Conservation (phyloP, 2,329 filamentous ascomycete genomes). For the Escovopsis sp. region DNA sequence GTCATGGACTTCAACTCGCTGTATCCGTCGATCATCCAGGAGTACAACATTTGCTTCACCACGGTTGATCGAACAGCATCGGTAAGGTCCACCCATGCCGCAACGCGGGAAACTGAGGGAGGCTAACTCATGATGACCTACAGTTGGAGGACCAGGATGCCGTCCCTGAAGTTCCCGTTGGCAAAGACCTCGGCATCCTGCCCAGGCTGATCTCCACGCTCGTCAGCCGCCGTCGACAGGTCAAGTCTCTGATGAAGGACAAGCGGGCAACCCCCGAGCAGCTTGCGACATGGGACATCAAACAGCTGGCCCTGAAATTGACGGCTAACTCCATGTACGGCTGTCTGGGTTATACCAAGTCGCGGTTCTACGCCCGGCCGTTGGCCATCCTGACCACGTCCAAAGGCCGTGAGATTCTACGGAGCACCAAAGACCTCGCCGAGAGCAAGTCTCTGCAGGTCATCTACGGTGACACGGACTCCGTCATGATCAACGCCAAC, state of each 20-base stretch:
- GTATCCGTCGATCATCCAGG: slow-evolving; percentile 97
- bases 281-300: slow-evolving; percentile 92
- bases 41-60: slow-evolving; percentile 99
- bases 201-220: slow-evolving; percentile 85
- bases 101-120: not conserved
- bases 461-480: slow-evolving; percentile 98
- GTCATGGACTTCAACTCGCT: slow-evolving; percentile 99
- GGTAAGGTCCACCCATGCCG: slow-evolving; percentile 34
- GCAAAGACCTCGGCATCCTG: slow-evolving; percentile 70
- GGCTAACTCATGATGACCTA: slow-evolving; percentile 13
- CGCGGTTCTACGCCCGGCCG: slow-evolving; percentile 90
- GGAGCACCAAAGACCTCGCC: slow-evolving; percentile 88
- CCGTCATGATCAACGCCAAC: slow-evolving; percentile 99
- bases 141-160: slow-evolving; percentile 61
- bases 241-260: slow-evolving; percentile 95
- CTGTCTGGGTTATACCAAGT: slow-evolving; percentile 91
- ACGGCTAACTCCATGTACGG: slow-evolving; percentile 99
- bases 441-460: slow-evolving; percentile 84
- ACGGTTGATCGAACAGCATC: slow-evolving; percentile 69
- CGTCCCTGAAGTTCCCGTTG: slow-evolving; percentile 71
- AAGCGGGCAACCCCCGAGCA: slow-evolving; percentile 75
- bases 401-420: slow-evolving; percentile 94
- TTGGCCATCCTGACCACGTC: slow-evolving; percentile 91
- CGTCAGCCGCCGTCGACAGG: slow-evolving; percentile 74
- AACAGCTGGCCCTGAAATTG: slow-evolving; percentile 89